These are phyloP conservation scores for Haplosporangium sp. DNA, from an alignment of 371 early-diverging fungal species.

Conservation along the genomic window DNA sequence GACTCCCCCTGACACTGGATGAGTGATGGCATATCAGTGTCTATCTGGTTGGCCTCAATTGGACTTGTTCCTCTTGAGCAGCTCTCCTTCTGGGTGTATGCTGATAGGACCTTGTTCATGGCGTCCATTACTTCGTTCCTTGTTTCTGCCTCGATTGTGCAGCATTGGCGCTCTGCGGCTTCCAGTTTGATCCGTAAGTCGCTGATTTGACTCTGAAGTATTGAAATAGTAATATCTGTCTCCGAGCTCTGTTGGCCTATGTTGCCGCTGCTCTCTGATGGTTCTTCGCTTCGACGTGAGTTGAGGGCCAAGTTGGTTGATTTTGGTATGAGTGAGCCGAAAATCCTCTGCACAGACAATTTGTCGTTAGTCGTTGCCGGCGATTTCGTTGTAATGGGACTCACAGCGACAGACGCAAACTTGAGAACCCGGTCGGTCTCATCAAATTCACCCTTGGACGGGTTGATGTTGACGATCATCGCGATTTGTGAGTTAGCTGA, in stretches of 20 bases:
- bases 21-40: neutral
- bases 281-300: neutral
- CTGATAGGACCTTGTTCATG: constrained; percentile 16
- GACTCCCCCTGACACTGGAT: neutral
- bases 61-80: constrained; percentile 11
- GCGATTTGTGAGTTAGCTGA: constrained; percentile 68
- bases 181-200: constrained; percentile 67
- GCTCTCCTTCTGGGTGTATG: constrained; percentile 3
- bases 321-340: neutral
- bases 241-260: neutral
- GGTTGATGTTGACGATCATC: constrained; percentile 79
- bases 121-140: constrained; percentile 63
- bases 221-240: neutral
- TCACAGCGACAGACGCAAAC: constrained; percentile 76
- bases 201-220: constrained; percentile 53
- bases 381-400: constrained; percentile 58
- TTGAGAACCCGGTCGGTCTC: constrained; percentile 73
- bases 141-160: constrained; percentile 66
- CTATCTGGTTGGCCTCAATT: neutral
- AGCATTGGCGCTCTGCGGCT: constrained; percentile 65
- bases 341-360: neutral
- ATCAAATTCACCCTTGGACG: constrained; percentile 72
- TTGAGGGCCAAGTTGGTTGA: no score
- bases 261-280: neutral
- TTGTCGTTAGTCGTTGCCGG: neutral